Conservation (phyloP, 768 basidiomycete species). For the Pholiota conissans region DNA sequence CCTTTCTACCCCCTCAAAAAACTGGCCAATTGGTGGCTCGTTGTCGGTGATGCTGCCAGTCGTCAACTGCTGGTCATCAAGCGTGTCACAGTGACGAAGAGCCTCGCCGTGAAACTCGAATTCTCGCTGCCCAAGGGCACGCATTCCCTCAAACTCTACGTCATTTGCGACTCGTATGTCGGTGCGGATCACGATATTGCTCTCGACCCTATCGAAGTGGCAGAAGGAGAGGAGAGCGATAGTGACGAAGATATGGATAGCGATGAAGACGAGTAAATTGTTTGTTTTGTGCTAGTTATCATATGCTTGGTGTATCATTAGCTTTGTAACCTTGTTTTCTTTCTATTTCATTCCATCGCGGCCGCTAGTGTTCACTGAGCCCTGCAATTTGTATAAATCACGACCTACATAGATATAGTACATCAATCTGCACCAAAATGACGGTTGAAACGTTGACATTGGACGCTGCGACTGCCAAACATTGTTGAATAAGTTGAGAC, state of each 20-base stretch:
- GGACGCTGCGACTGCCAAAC: too few relatives aligned
- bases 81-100: slow-evolving; percentile 88
- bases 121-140: slow-evolving; percentile 84
- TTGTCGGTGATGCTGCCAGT: slow-evolving; percentile 82
- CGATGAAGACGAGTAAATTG: slow-evolving; percentile 47
- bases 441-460: too few relatives aligned
- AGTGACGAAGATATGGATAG: slow-evolving; percentile 78
- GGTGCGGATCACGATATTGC: slow-evolving; percentile 93
- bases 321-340: not conserved
- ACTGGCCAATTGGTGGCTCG: slow-evolving; percentile 97
- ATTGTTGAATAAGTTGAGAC: too few relatives aligned
- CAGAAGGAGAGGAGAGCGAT: slow-evolving; percentile 87
- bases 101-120: slow-evolving; percentile 83
- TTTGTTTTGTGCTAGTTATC: not conserved
- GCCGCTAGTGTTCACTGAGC: not conserved
- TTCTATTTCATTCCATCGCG: not conserved
- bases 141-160: slow-evolving; percentile 81
- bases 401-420: too few relatives aligned
- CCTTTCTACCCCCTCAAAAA: slow-evolving; percentile 91
- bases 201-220: slow-evolving; percentile 81
- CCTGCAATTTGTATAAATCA: too few relatives aligned
- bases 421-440: too few relatives aligned
- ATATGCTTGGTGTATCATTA: slow-evolving; percentile 1
- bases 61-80: slow-evolving; percentile 84
- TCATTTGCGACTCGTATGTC: slow-evolving; percentile 91